Conservation (phyloP, 2,329 filamentous ascomycete genomes). For the Rugonectria rugulosa region DNA sequence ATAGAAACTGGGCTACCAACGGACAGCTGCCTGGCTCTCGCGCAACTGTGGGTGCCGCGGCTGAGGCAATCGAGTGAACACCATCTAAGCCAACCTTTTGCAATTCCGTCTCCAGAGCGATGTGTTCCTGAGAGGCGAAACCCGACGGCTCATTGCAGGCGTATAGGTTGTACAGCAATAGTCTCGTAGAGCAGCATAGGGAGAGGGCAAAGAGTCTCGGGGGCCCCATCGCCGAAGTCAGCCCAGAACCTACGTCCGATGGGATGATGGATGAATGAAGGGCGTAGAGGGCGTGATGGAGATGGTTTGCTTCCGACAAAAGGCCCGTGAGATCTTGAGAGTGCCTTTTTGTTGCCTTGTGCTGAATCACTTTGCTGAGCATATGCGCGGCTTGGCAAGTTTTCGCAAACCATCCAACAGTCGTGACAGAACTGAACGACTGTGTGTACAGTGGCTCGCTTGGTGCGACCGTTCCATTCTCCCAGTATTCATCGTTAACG, state of each 20-base stretch:
- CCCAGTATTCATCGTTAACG: conserved; percentile 30
- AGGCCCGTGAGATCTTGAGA: conserved; percentile 7
- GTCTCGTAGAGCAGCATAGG: conserved; percentile 19
- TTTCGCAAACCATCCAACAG: conserved; percentile 22
- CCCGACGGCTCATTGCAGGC: conserved; percentile 24
- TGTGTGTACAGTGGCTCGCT: conserved; percentile 26
- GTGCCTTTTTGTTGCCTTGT: conserved; percentile 4
- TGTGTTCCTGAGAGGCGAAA: not conserved
- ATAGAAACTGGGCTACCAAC: conserved; percentile 19
- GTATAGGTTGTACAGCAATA: conserved; percentile 30
- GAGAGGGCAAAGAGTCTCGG: conserved; percentile 8
- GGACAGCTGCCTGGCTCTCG: conserved; percentile 1
- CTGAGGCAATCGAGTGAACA: not conserved
- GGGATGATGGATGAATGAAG: conserved; percentile 17
- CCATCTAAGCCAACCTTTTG: conserved; percentile 19
- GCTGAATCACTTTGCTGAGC: conserved; percentile 27
- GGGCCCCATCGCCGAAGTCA: not conserved
- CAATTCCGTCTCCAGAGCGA: conserved; percentile 27
- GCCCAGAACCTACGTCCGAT: not conserved
- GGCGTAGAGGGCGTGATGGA: conserved; percentile 22
- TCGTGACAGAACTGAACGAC: conserved; percentile 22
- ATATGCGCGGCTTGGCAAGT: conserved; percentile 32
- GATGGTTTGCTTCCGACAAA: conserved; percentile 22
- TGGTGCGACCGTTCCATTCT: conserved; percentile 22
- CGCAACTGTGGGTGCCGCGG: conserved; percentile 7